Evolutionary conservation across 768 basidiomycete species (phyloP), one percentile per base, ranked within the genome.

Genomic region (Neoboletus magnificus): DNA sequence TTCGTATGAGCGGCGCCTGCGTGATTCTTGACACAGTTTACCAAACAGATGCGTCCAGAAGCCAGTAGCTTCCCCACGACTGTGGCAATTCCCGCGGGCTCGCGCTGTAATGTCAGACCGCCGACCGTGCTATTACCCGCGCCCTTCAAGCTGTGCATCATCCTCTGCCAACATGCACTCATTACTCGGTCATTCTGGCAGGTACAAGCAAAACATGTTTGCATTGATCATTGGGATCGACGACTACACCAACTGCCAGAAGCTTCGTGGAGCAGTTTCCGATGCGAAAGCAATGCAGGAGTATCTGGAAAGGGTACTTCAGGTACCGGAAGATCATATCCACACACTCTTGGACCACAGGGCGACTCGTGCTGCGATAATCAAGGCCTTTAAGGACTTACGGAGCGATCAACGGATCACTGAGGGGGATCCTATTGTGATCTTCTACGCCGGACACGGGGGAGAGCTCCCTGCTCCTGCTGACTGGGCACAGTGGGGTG

Each of bases 361-460:
- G 3, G 79, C 79, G 2, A 73, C 76, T 1, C 66, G 78, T 9
- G 25, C 48, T 7, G 65, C 49, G 6, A 79, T 79, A 29, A 61
- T 77, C 39, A 30, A 53, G 4, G 70, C 58, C 4, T 58, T 66
- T 33, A 5, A 23, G 29, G 22, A 36, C 5, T 68, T 80, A 54
- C 39, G 29, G 4, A 47, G 50, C 8, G 62, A 77, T 9, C 44
- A 53, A 6, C 63, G 67, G 18, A 67, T 71, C 30, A 44, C 54
- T 1, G 48, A 68, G 23, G 63, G 69, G 11, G 69, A 71, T 45
- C 67, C 73, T 9, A 74, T 79, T 33, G 48, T 78, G 40, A 73
- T 79, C 33, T 80, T 73, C 57, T 80, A 70, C 45, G 72, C 78
- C 20, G 79, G 78, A 15, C 79, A 80, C 49, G 79, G 78, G n/a